A percentile compares a stretch with the other conserved stretches of the same genome.
Evolutionary conservation across 441 rosid genomes (phyloP).

Genomic region (Raphanus hybrid): DNA sequence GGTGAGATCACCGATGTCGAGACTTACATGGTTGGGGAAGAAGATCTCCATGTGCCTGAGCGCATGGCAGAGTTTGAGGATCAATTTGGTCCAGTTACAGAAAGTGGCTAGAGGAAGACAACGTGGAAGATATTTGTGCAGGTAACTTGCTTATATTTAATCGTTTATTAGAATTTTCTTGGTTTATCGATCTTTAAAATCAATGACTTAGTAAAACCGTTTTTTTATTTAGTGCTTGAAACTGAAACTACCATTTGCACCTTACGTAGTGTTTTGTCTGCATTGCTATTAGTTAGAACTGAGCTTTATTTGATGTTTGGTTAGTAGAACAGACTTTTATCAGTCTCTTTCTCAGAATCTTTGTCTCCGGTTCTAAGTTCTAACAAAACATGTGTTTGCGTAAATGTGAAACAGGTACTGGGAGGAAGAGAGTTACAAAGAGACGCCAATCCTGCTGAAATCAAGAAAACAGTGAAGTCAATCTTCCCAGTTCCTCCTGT

Average conservation of each 20-base stretch:
- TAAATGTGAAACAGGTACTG: slow-evolving; percentile 28
- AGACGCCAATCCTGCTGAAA: slow-evolving; percentile 14
- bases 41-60: neutral
- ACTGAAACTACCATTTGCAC: neutral
- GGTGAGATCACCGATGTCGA: neutral
- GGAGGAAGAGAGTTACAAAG: slow-evolving; percentile 8
- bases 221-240: neutral
- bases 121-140: neutral
- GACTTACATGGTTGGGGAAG: neutral
- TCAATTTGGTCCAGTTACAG: neutral
- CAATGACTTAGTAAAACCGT: neutral
- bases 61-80: neutral
- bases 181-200: slow-evolving; percentile 11
- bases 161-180: neutral
- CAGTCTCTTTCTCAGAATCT: neutral
- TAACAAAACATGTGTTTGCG: slow-evolving; percentile 21
- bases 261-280: neutral
- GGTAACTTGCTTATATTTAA: slow-evolving; percentile 3
- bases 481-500: slow-evolving; percentile 1
- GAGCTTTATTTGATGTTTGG: neutral
- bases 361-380: slow-evolving; percentile 9
- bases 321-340: slow-evolving; percentile 4
- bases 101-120: slow-evolving; percentile 2
- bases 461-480: slow-evolving; percentile 3
- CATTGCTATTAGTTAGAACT: neutral